Evolutionary conservation across 164 flowering plant genomes (phyloP), one percentile per base, ranked within the genome.

Genomic region (Cinnamomum micranthum): DNA sequence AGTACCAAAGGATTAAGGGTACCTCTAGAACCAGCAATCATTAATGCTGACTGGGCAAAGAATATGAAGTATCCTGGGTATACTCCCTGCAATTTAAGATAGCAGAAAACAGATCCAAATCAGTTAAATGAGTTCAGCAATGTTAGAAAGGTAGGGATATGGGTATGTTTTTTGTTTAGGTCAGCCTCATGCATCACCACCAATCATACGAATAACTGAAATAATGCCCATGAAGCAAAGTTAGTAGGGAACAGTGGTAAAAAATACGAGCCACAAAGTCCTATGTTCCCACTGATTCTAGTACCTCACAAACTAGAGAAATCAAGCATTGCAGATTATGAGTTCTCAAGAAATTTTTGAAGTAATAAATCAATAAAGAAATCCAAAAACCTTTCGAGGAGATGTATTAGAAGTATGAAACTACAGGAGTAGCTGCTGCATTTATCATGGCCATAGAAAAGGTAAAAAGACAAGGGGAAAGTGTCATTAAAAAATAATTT

Each of bases 21-120:
- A 96, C 99, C 98, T 90, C 88, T 92, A 68, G 98, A 94, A 74
- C 98, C 99, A 1, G 97, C 98, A 73, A 95, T 94, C 97, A 93
- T 88, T 84, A 92, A 75, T 71, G 97, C 97, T 35, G 98, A 90
- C 79, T 95, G 99, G 73, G 90, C 95, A 76, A 95, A 95, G 92
- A 95, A 95, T 75, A 93, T 88, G 68, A 95, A 83, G 83, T 95
- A 95, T 50, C 99, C 98, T 58, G 99, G 97, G 84, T 95, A 95
- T n/a, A 95, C 68, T 74, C 98, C 99, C 97, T 95, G 87, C 13
- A 71, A 73, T 71, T 72, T 33, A 52, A 59, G 22, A 74, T 28
- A 17, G 20, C n/a, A 24, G 47, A 17, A 58, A 35, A 52, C 13
- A 47, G 24, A 41, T 35, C 25, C n/a, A 23, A n/a, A 47, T 50